A percentile compares a stretch with the other conserved stretches of the same genome.
Evolutionary conservation across 495 filamentous ascomycete genomes (phyloP).

Genomic region (Xylaria acuta): DNA sequence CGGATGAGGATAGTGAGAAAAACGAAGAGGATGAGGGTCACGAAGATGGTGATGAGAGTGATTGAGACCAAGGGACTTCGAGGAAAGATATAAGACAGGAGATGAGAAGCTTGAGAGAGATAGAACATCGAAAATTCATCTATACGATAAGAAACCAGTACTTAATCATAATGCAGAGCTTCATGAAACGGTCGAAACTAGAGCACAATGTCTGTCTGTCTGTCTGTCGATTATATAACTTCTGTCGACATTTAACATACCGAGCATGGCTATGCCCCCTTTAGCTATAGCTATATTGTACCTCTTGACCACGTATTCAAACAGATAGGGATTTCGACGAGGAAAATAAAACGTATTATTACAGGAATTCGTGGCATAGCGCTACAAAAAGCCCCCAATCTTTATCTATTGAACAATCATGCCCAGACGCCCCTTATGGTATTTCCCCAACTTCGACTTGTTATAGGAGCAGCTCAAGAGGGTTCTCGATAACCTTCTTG

Average conservation of each 20-base stretch:
- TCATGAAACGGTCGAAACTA: not conserved
- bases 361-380: conserved; percentile 42
- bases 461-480: conserved; percentile 90
- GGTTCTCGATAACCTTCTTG: conserved; percentile 97
- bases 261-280: not conserved
- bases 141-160: not conserved
- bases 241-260: not conserved
- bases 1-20: too few species aligned
- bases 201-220: not conserved
- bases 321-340: not conserved
- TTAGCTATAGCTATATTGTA: not conserved
- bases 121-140: not conserved
- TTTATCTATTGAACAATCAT: conserved; percentile 43
- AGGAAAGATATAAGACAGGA: not conserved
- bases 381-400: conserved; percentile 41
- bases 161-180: not conserved
- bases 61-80: not conserved
- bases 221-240: not conserved
- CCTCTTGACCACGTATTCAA: conserved; percentile 12
- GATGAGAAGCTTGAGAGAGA: not conserved
- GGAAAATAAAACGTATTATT: conserved; percentile 36
- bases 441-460: conserved; percentile 22
- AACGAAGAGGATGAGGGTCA: too few species aligned
- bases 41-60: not conserved
- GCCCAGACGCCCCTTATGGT: conserved; percentile 39